phyloP scores from a whole-genome alignment of 2,329 filamentous ascomycete genomes.

The Diplodia scrobiculata region DNA sequence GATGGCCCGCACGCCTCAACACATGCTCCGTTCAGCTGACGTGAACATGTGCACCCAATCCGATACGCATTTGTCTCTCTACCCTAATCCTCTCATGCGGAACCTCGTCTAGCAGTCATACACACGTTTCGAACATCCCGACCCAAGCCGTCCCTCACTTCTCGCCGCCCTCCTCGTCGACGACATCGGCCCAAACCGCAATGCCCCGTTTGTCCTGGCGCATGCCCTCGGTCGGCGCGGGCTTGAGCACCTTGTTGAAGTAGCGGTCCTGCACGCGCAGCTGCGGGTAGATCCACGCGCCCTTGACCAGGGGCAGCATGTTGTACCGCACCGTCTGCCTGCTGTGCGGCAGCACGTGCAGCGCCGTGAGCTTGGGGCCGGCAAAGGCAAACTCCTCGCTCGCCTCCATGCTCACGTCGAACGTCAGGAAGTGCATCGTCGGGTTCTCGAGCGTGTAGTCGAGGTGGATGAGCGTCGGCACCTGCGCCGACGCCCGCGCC shows the following conservation, averaged over 20 bases:
- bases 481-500: constrained; percentile 41
- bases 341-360: constrained; percentile 82
- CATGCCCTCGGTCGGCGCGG: constrained; percentile 75
- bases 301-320: constrained; percentile 65
- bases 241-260: constrained; percentile 84
- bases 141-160: not conserved
- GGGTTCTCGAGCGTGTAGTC: constrained; percentile 85
- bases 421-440: constrained; percentile 90
- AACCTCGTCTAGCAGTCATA: constrained; percentile 10
- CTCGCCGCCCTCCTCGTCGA: constrained; percentile 33
- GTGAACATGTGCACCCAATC: constrained; percentile 10
- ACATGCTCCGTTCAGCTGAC: constrained; percentile 4
- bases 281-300: constrained; percentile 70
- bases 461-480: constrained; percentile 43
- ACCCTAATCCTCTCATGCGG: constrained; percentile 6
- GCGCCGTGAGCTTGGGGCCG: constrained; percentile 75
- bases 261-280: constrained; percentile 84
- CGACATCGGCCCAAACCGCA: constrained; percentile 40
- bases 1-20: constrained; percentile 18
- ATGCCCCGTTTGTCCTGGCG: constrained; percentile 57
- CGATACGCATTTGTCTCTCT: not conserved
- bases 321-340: constrained; percentile 72
- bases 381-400: constrained; percentile 92
- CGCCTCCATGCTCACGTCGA: constrained; percentile 88
- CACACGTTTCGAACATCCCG: constrained; percentile 4